Base-by-base conservation (phyloP, 352 stramenopile genomes). In the Globisporangium emineosum region DNA sequence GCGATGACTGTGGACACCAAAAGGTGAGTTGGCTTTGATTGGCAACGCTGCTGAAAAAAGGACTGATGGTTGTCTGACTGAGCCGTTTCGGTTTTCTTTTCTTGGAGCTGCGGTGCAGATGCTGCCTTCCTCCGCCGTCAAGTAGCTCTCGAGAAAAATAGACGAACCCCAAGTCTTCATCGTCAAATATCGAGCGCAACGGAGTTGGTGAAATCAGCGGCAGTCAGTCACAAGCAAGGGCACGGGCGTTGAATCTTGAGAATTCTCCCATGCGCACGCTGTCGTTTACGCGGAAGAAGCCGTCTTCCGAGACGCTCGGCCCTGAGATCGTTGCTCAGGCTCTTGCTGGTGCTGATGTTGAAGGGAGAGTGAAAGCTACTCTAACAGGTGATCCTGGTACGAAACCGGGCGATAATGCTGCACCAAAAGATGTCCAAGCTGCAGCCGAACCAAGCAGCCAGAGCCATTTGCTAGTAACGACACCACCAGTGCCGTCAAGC, bases 221-320 rank as follows among this genome's bases (percentile, higher is more conserved):
- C n/a, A n/a, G n/a, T n/a, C n/a, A n/a, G n/a, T n/a, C n/a, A n/a
- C n/a, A n/a, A n/a, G n/a, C n/a, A n/a, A n/a, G n/a, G n/a, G n/a
- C n/a, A n/a, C n/a, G n/a, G n/a, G n/a, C n/a, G n/a, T n/a, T n/a
- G n/a, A n/a, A n/a, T n/a, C n/a, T n/a, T n/a, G n/a, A n/a, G n/a
- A n/a, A n/a, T n/a, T n/a, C n/a, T n/a, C 23, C 10, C 8, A 65
- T 65, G 60, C 60, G 60, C 35, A 53, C 60, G 35, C 33, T 65
- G 35, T 65, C 60, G 35, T 65, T 65, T 37, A 52, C 49, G 27
- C 35, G 60, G 17, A 58, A 37, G 37, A 65, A 65, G 60, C 15
- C 35, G 25, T 21, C n/a, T 6, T 55, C 15, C 25, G 49, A 55
- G 13, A 6, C 25, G 30, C 30, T n/a, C 49, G 35, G 23, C 13